Evolutionary conservation across 2,329 filamentous ascomycete genomes (phyloP), one percentile per base, ranked within the genome.

Genomic region (Fusarium ambrosium): DNA sequence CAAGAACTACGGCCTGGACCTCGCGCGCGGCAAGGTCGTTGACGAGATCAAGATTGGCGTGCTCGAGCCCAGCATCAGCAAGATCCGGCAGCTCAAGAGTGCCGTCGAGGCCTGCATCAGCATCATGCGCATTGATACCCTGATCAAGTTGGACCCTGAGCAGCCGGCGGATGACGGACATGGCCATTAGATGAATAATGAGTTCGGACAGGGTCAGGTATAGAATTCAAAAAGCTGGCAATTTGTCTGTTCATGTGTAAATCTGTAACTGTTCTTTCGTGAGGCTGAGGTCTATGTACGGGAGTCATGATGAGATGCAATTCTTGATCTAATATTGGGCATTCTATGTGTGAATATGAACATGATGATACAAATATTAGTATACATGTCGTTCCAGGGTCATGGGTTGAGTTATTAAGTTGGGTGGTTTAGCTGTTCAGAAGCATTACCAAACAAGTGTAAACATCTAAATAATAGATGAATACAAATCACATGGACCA

Each of bases 81-180:
- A 99, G 89, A 91, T 99, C 78, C 93, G 96, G 85, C 97, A 98
- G 88, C 88, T 99, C 81, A 99, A 99, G 92, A 97, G 94, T 85
- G 97, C 97, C 32, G 97, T 99, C 60, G 97, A 99, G 87, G 97
- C 97, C 65, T 98, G 97, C 85, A 97, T 99, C 85, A 94, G 95
- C 81, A 98, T 99, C 83, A 98, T 99, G 97, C 91, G 97, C 81
- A 99, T 99, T 82, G 97, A 99, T 87, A 98, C 97, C 76, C 89
- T 99, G 85, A 98, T 99, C 86, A 97, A 97, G 88, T 87, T 99
- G 84, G 97, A 99, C 88, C 95, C 95, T 20, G 95, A 98, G 75
- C 73, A 75, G 87, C 90, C 92, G 87, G 89, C 92, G 80, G 91
- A 91, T 77, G 93, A 97, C 85, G 95, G 94, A 67, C 94, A 97